Evolutionary conservation across 495 filamentous ascomycete genomes (phyloP).

Genomic region (Aspergillus cavernicola): DNA sequence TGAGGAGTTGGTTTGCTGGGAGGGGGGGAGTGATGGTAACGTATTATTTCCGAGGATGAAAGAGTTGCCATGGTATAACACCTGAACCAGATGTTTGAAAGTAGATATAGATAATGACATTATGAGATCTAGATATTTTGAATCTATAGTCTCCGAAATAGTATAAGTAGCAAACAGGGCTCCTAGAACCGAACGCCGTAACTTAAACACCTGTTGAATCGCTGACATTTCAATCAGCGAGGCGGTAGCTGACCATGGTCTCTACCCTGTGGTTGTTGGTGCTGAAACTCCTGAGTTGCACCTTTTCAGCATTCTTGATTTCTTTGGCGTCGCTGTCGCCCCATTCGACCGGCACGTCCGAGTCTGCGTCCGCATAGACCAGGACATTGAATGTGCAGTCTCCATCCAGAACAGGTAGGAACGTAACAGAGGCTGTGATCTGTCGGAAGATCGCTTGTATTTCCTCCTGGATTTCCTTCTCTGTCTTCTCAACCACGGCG

Average conservation of each 20-base stretch:
- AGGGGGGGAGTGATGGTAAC: slow-evolving; percentile 33
- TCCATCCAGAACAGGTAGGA: slow-evolving; percentile 86
- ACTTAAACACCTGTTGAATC: background rate
- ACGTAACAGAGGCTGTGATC: slow-evolving; percentile 96
- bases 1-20: slow-evolving; percentile 35
- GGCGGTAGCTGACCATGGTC: slow-evolving; percentile 87
- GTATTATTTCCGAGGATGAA: slow-evolving; percentile 32
- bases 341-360: slow-evolving; percentile 97
- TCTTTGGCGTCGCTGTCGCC: slow-evolving; percentile 98
- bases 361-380: slow-evolving; percentile 95
- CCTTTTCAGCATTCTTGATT: slow-evolving; percentile 92
- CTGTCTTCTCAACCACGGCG: slow-evolving; percentile 68
- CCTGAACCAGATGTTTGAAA: slow-evolving; percentile 14
- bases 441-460: slow-evolving; percentile 96
- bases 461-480: slow-evolving; percentile 89
- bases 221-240: slow-evolving; percentile 41
- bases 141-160: background rate
- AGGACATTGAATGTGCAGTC: slow-evolving; percentile 98
- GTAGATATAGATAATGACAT: slow-evolving; percentile 12
- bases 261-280: slow-evolving; percentile 91
- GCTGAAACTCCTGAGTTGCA: slow-evolving; percentile 91
- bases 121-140: background rate
- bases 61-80: slow-evolving; percentile 43
- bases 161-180: background rate
- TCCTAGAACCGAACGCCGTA: background rate